Conservation (phyloP, 352 stramenopile species). For the Globisporangium orthogonon region DNA sequence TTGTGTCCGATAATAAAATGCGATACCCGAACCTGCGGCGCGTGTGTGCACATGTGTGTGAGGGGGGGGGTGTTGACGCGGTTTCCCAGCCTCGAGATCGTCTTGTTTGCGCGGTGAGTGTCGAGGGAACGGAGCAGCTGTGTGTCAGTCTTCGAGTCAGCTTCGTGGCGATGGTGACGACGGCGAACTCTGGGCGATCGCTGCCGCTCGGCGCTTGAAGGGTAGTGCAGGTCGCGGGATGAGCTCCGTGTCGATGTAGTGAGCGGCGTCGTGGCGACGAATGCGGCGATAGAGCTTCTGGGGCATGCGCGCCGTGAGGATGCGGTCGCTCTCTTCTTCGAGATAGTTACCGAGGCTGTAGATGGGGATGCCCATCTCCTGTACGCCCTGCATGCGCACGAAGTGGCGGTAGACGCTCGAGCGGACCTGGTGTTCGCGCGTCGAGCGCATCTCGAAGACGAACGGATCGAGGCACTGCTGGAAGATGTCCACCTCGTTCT, state of each 20-base stretch:
- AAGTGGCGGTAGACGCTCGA: conserved; percentile 77
- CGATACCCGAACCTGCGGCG: too few species aligned
- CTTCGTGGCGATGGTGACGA: background rate
- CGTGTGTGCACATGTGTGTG: too few species aligned
- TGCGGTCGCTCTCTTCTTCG: conserved; percentile 37
- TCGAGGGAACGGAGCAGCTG: too few species aligned
- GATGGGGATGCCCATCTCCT: conserved; percentile 71
- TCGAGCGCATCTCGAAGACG: conserved; percentile 45
- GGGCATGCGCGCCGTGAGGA: conserved; percentile 40
- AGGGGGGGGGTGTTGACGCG: too few species aligned
- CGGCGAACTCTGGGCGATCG: background rate
- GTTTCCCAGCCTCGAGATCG: too few species aligned
- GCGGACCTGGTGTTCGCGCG: conserved; percentile 45
- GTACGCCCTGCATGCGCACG: conserved; percentile 46
- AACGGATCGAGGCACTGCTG: conserved; percentile 70
- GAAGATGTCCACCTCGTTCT: conserved; percentile 78
- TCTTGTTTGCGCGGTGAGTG: too few species aligned
- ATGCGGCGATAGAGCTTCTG: conserved; percentile 46
- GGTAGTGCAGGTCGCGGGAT: conserved; percentile 26
- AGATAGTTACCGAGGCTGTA: conserved; percentile 57
- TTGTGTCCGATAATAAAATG: conserved; percentile 58
- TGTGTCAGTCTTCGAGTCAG: too few species aligned
- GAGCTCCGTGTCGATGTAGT: conserved; percentile 57
- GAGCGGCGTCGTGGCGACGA: conserved; percentile 37
- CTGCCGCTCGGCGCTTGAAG: background rate